Evolutionary conservation across 208 protist genomes (phyloP).

Genomic region (Leishmania guyanensis): DNA sequence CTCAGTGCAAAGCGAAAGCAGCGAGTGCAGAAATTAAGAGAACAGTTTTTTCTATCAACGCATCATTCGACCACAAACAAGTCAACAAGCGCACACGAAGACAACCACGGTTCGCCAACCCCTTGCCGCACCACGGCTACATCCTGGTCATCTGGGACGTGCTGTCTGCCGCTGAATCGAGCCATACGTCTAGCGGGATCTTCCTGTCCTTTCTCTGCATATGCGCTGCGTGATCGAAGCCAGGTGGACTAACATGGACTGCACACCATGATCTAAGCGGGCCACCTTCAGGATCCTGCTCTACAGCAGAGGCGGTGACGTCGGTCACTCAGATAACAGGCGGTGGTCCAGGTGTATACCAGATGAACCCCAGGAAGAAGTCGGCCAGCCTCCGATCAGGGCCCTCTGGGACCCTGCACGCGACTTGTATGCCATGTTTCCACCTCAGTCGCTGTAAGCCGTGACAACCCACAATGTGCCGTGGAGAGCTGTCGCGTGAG

Average conservation of each 20-base stretch:
- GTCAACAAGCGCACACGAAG: not conserved
- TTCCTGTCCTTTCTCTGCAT: not conserved
- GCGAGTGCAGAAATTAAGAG: not conserved
- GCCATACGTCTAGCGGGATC: not conserved
- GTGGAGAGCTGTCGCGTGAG: no score
- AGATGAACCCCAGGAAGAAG: no score
- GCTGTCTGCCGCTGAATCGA: not conserved
- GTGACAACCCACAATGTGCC: not conserved
- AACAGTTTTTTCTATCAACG: not conserved
- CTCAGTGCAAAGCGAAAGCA: not conserved
- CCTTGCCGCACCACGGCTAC: not conserved
- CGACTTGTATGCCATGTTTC: no score
- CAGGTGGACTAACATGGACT: not conserved
- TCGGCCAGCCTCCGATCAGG: no score
- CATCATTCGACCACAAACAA: not conserved
- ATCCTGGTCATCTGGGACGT: not conserved
- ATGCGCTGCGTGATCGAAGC: not conserved
- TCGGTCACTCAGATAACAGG: not conserved
- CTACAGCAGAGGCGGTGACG: not conserved
- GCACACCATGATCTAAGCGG: not conserved
- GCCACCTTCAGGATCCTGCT: not conserved
- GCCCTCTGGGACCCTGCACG: no score
- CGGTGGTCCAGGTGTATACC: no score
- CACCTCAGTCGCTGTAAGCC: not conserved
- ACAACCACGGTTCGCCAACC: not conserved